phyloP scores from a whole-genome alignment of 148 eudicot species.

The Mesembryanthemum crystallinum region DNA sequence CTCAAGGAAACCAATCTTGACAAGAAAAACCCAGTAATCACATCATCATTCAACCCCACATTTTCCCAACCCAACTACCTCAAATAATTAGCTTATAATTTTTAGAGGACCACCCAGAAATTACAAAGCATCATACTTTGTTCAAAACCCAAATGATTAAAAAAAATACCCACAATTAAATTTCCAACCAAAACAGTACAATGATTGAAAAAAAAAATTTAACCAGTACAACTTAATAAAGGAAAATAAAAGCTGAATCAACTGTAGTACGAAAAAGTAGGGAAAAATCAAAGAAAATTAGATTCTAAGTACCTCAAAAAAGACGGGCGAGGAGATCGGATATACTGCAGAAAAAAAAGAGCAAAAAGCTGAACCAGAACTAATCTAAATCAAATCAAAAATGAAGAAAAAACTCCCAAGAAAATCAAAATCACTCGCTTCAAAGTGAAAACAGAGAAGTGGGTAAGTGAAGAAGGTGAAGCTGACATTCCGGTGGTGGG shows the following conservation, averaged over 20 bases:
- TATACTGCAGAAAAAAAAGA: neutral
- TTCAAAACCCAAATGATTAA: neutral
- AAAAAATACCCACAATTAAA: neutral
- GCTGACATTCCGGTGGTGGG: neutral
- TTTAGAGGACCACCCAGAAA: neutral
- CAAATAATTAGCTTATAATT: slow-evolving; percentile 7
- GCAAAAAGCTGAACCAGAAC: slow-evolving; percentile 4
- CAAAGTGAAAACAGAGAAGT: neutral
- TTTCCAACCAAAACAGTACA: slow-evolving; percentile 4
- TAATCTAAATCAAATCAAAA: neutral
- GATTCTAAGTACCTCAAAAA: slow-evolving; percentile 23
- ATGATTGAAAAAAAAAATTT: neutral
- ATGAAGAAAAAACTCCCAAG: neutral
- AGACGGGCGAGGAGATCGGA: slow-evolving; percentile 15
- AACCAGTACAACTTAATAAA: neutral
- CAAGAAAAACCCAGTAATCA: neutral
- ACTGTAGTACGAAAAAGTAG: slow-evolving; percentile 4
- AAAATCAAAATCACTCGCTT: neutral
- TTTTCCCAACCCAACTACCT: slow-evolving; percentile 9
- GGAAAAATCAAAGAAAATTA: slow-evolving; percentile 3
- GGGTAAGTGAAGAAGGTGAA: neutral
- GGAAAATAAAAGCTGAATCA: slow-evolving; percentile 24
- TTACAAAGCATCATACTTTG: neutral
- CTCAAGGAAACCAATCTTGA: slow-evolving; percentile 16
- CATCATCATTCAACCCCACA: slow-evolving; percentile 9